Percentiles rank a stretch among this genome's conserved stretches.
These are phyloP conservation scores for Pseudocercospora macadamiae DNA, from an alignment of 2,329 filamentous ascomycete genomes.

Conservation along the genomic window DNA sequence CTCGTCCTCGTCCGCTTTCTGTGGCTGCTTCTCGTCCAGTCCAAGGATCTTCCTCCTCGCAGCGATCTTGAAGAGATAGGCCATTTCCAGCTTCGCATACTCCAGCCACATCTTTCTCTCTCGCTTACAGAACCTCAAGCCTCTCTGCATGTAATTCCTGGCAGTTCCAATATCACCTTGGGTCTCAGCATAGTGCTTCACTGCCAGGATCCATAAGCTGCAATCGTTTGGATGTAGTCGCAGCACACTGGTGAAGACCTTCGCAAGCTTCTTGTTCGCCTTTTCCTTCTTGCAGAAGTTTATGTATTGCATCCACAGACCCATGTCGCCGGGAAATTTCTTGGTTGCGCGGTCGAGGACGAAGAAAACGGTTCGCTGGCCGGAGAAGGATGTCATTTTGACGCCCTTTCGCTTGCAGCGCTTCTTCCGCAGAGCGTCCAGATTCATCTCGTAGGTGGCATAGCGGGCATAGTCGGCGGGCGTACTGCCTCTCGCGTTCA, in stretches of 20 bases:
- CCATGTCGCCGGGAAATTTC: slow-evolving; percentile 79
- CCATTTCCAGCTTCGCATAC: slow-evolving; percentile 89
- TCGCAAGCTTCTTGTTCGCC: slow-evolving; percentile 62
- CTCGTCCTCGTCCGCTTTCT: slow-evolving; percentile 43
- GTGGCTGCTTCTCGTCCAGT: slow-evolving; percentile 54
- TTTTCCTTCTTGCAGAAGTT: slow-evolving; percentile 73
- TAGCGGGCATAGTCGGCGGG: slow-evolving; percentile 83
- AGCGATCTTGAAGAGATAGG: slow-evolving; percentile 82
- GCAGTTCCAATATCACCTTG: slow-evolving; percentile 87
- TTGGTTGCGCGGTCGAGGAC: slow-evolving; percentile 84
- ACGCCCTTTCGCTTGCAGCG: slow-evolving; percentile 80
- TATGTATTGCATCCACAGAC: slow-evolving; percentile 89
- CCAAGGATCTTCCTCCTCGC: slow-evolving; percentile 70
- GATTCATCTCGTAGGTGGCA: slow-evolving; percentile 69
- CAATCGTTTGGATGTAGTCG: slow-evolving; percentile 83
- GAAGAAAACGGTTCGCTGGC: slow-evolving; percentile 82
- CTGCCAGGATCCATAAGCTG: slow-evolving; percentile 82
- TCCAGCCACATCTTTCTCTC: slow-evolving; percentile 80
- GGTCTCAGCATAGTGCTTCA: slow-evolving; percentile 74
- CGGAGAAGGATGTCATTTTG: slow-evolving; percentile 67
- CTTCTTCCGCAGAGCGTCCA: slow-evolving; percentile 77
- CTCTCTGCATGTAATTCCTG: slow-evolving; percentile 83
- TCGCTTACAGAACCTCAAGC: slow-evolving; percentile 82
- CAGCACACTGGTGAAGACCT: slow-evolving; percentile 68
- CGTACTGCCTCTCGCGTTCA: slow-evolving; percentile 78